Evolutionary conservation across 164 flowering plant species (phyloP), one percentile per base, ranked within the genome.

Genomic region (Chloranthus sessilifolius): DNA sequence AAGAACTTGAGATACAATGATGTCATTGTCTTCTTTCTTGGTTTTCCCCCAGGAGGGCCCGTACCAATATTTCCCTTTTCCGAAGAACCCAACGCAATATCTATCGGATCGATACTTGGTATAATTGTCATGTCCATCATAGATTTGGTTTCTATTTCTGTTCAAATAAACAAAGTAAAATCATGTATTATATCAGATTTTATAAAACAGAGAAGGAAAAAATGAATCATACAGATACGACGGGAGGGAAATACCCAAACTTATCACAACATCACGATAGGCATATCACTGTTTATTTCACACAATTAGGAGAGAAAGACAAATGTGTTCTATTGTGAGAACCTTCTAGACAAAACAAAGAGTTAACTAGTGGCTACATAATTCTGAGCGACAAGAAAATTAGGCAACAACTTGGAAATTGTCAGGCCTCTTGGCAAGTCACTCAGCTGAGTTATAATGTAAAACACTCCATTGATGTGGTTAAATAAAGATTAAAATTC

Each of bases 21-120:
- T 26, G 95, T 88, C 96, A 85, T 83, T 36, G 96, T 81, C 77
- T 91, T 91, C 73, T 85, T 91, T 55, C 89, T 76, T 27, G 88
- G 82, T 60, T 85, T 91, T 16, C 68, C 48, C 28, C 70, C 15
- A 55, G 67, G 65, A 58, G 50, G 47, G 35, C 56, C 49, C n/a
- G n/a, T n/a, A n/a, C n/a, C n/a, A 20, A 8, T 14, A 65, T 55
- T 85, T 46, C 53, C 86, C 60, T 83, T 85, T 48, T 88, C 98
- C 30, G 84, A 71, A 64, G 86, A 73, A 45, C 74, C 75, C 62
- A 80, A 55, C 37, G 77, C 86, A 68, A 72, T 66, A 60, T 71
- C 82, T 49, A 74, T 56, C 28, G 83, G 69, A 49, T 83, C 86
- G 22, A 74, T 58, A 24, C n/a, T 50, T 42, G 86, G 73, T 46